These are phyloP conservation scores for Phylloporus sp. DNA, from an alignment of 768 basidiomycete genomes.

Conservation along the genomic window DNA sequence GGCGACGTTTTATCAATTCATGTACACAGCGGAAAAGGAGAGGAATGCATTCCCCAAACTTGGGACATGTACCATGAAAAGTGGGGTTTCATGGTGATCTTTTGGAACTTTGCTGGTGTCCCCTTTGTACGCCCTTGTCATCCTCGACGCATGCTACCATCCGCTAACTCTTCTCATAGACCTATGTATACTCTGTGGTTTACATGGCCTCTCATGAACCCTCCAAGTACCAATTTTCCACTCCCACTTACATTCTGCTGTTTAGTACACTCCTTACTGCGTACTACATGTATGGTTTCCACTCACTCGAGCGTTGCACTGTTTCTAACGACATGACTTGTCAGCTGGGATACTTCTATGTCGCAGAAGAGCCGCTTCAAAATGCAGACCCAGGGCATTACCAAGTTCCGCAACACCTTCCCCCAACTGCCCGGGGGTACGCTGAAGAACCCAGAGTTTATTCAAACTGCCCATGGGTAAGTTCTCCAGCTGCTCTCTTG, in stretches of 20 bases:
- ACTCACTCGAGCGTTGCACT: background rate
- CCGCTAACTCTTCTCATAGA: slow-evolving; percentile 39
- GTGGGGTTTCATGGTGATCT: slow-evolving; percentile 98
- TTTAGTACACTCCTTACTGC: slow-evolving; percentile 74
- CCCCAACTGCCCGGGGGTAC: slow-evolving; percentile 84
- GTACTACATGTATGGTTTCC: slow-evolving; percentile 67
- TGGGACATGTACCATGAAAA: slow-evolving; percentile 99
- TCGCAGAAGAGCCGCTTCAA: slow-evolving; percentile 97
- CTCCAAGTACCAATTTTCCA: slow-evolving; percentile 80
- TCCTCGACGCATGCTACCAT: background rate
- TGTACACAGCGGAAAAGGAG: slow-evolving; percentile 69
- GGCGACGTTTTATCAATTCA: background rate
- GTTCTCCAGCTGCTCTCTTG: slow-evolving; percentile 8
- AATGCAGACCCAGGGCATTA: slow-evolving; percentile 91
- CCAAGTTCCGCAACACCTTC: slow-evolving; percentile 83
- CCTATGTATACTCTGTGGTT: slow-evolving; percentile 95
- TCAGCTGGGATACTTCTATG: slow-evolving; percentile 90
- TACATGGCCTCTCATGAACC: slow-evolving; percentile 97
- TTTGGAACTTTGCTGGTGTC: slow-evolving; percentile 95
- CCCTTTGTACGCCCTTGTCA: slow-evolving; percentile 63
- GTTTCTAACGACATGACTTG: slow-evolving; percentile 1
- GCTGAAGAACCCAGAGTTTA: slow-evolving; percentile 81
- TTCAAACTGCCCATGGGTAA: slow-evolving; percentile 92
- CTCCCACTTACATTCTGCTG: slow-evolving; percentile 63
- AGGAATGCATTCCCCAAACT: slow-evolving; percentile 92